phyloP scores from a whole-genome alignment of 768 basidiomycete genomes.

The Mycena filopes region DNA sequence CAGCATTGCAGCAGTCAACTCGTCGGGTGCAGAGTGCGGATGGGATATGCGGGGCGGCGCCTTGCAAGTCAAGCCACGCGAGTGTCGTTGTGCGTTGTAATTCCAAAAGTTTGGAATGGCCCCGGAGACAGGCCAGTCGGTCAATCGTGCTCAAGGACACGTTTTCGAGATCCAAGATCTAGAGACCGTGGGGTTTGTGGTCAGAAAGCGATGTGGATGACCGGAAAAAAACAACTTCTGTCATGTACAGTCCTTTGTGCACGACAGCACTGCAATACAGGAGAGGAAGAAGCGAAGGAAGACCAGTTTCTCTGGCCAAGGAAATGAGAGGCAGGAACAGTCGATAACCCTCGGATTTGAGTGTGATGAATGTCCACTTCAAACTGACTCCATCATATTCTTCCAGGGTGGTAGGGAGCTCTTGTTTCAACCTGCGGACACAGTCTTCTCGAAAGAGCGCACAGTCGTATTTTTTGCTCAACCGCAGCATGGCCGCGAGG shows the following conservation, averaged over 20 bases:
- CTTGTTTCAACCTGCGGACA: neutral
- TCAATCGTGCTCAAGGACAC: neutral
- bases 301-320: conserved; percentile 9
- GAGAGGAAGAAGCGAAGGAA: neutral
- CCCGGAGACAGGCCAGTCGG: conserved; percentile 1
- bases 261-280: too few species aligned
- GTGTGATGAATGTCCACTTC: neutral
- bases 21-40: neutral
- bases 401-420: neutral
- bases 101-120: neutral
- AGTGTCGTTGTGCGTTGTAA: neutral
- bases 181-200: too few species aligned
- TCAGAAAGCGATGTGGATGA: too few species aligned
- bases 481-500: neutral
- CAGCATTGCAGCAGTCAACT: neutral
- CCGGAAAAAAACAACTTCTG: too few species aligned
- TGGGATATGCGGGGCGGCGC: neutral
- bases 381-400: neutral
- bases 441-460: conserved; percentile 15
- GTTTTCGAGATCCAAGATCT: neutral
- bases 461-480: neutral
- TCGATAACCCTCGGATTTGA: too few species aligned
- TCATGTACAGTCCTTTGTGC: neutral
- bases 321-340: neutral
- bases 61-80: too few species aligned